Conservation (phyloP, 257 asterid species). For the Plectranthus barbatus region DNA sequence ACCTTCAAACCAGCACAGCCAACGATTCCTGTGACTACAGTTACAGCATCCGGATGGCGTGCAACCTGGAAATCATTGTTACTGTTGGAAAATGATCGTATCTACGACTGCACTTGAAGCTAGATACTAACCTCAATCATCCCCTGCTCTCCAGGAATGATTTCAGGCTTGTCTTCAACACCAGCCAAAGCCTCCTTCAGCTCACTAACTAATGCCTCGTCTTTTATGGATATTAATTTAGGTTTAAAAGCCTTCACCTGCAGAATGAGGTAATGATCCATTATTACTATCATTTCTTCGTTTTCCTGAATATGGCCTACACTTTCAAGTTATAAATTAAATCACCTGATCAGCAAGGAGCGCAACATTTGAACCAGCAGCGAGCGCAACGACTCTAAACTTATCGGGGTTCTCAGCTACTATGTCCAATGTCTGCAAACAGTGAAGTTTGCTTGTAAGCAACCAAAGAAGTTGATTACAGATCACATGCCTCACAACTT, state of each 20-base stretch:
- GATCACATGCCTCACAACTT: neutral
- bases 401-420: constrained; percentile 94
- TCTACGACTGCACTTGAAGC: neutral
- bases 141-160: constrained; percentile 94
- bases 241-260: constrained; percentile 86
- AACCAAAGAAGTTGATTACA: neutral
- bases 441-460: constrained; percentile 15
- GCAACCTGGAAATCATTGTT: constrained; percentile 60
- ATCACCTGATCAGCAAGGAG: constrained; percentile 98
- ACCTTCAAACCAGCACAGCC: constrained; percentile 99
- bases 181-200: constrained; percentile 85
- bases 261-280: constrained; percentile 9
- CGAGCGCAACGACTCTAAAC: constrained; percentile 85
- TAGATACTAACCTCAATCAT: constrained; percentile 61
- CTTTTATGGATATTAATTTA: constrained; percentile 67
- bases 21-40: constrained; percentile 96
- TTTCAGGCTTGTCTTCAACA: constrained; percentile 74
- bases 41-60: constrained; percentile 89
- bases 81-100: neutral
- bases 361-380: constrained; percentile 96
- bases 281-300: too few relatives aligned
- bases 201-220: constrained; percentile 67
- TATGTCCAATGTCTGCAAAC: constrained; percentile 78
- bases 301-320: neutral
- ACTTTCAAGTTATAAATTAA: neutral